phyloP scores from a whole-genome alignment of 2,329 filamentous ascomycete genomes.

The Myriosclerotinia curreyana region DNA sequence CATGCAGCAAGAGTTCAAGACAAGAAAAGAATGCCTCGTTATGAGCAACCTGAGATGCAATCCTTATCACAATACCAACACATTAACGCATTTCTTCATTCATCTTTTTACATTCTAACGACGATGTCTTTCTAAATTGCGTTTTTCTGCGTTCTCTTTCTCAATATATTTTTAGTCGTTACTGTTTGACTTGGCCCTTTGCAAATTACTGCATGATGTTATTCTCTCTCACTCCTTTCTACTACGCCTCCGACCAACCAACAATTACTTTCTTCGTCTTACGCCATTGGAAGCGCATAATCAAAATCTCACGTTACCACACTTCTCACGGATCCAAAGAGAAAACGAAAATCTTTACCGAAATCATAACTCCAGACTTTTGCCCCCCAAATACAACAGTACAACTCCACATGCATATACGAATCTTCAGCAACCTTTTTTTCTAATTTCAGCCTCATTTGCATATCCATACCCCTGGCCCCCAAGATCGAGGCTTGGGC shows the following conservation, averaged over 20 bases:
- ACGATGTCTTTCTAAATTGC: not conserved
- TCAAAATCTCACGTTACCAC: not conserved
- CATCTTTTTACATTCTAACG: not conserved
- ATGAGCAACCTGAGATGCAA: not conserved
- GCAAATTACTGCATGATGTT: not conserved
- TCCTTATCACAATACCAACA: not conserved
- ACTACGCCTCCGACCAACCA: not conserved
- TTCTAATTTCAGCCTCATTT: constrained; percentile 7
- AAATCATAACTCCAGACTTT: not conserved
- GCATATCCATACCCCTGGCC: constrained; percentile 4
- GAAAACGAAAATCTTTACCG: not conserved
- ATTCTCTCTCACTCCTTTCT: not conserved
- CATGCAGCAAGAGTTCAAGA: constrained; percentile 1
- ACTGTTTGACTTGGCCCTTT: not conserved
- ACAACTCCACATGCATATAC: not conserved
- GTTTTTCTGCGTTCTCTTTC: not conserved
- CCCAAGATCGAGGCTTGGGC: not conserved
- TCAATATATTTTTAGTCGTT: not conserved
- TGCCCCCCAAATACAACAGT: constrained; percentile 1
- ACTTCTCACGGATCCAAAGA: not conserved
- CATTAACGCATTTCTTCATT: not conserved
- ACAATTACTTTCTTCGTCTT: not conserved
- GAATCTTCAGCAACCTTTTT: constrained; percentile 4
- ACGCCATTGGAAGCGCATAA: not conserved
- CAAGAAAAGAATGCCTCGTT: not conserved